Conservation (phyloP, 129 eudicot genomes). For the Centrapalus pauciflorus region DNA sequence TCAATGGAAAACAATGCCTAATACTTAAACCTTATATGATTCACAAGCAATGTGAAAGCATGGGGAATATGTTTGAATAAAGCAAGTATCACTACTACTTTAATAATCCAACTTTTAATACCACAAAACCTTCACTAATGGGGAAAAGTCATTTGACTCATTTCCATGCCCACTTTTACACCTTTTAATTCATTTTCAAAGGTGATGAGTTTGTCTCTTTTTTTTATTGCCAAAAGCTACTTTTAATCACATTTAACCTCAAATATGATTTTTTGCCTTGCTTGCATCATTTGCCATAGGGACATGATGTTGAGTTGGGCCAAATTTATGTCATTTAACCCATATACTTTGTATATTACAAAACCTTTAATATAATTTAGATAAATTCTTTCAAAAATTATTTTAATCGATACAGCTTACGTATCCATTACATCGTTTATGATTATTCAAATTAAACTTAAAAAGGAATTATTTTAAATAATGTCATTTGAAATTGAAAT, state of each 20-base stretch:
- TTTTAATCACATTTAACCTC: neutral
- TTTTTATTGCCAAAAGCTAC: constrained; percentile 20
- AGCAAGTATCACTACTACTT: too few relatives aligned
- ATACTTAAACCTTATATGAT: too few relatives aligned
- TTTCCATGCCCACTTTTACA: constrained; percentile 6
- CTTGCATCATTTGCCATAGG: constrained; percentile 6
- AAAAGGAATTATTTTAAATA: too few relatives aligned
- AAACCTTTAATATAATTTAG: neutral
- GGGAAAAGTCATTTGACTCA: too few relatives aligned
- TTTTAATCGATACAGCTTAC: too few relatives aligned
- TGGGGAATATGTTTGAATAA: neutral
- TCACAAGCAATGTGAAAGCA: too few relatives aligned
- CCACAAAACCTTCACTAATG: neutral
- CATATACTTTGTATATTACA: neutral
- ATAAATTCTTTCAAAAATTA: neutral
- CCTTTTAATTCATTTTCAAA: constrained; percentile 11
- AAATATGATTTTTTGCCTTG: neutral
- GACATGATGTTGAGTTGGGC: constrained; percentile 6
- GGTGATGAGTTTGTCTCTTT: constrained; percentile 12
- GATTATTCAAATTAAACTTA: too few relatives aligned
- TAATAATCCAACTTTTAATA: neutral
- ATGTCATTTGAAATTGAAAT: too few relatives aligned
- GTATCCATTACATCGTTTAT: too few relatives aligned
- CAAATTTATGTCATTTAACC: constrained; percentile 7
- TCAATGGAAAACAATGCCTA: too few relatives aligned